Evolutionary conservation across 768 basidiomycete genomes (phyloP), one percentile per base, ranked within the genome.

Genomic region (Russula ochroleuca): DNA sequence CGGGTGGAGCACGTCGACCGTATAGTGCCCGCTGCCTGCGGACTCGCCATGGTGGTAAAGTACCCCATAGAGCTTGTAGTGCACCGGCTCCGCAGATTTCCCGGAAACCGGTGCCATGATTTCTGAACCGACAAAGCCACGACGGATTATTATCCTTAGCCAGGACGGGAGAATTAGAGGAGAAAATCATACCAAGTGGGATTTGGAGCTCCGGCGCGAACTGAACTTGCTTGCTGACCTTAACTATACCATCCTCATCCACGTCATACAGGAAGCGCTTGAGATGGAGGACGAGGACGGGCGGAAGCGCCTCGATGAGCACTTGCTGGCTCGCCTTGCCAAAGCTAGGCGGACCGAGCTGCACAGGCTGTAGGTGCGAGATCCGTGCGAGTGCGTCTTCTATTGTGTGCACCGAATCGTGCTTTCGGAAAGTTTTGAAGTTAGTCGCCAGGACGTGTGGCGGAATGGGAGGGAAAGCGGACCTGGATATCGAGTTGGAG

Each of bases 1-100:
- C 3, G 87, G 89, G 68, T 92, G 87, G 2, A 95, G 77, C 15
- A 95, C 89, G 70, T 94, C 90, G 54, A 96, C 83, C 3, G 95
- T 98, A 76, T 98, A 98, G 74, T 98, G 96, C 1, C 96, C 96
- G 4, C 94, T 94, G 1, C 87, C 87, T 0, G 96, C 93, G 10
- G 91, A 90, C 31, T 80, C 78, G 2, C 96, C 96, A 68, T 99
- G 95, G 73, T 98, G 96, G 74, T 97, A 98, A 14, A 98, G 76
- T 13, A 86, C 96, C 68, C 91, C 92, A 70, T 93, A 93, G 7
- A 96, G 80, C 69, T 86, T 87, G 72, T 95, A 96, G 70, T 65
- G 67, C 13, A 21, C 79, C 74, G 1, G 84, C 78, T 2, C 85
- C 76, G 75, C 91, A 80, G 57, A 89, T 73, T 61, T 92, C 11